These are phyloP conservation scores for Daldinia concentrica DNA, from an alignment of 495 filamentous ascomycete genomes.

Conservation along the genomic window DNA sequence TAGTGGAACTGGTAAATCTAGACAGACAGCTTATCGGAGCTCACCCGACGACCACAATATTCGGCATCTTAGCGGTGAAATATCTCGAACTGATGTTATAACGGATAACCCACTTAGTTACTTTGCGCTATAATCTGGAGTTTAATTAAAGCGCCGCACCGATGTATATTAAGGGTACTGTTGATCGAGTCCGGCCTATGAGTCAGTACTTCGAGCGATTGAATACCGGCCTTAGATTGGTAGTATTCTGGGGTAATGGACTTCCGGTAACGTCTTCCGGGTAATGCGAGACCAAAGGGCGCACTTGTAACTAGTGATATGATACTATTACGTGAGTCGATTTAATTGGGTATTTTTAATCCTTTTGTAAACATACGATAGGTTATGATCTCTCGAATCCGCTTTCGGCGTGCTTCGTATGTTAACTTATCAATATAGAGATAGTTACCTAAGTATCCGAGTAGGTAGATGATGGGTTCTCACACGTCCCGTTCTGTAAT, in stretches of 20 bases:
- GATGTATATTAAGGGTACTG: neutral
- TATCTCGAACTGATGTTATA: neutral
- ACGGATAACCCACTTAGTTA: neutral
- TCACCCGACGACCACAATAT: slow-evolving; percentile 74
- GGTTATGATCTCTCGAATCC: neutral
- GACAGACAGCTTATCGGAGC: slow-evolving; percentile 30
- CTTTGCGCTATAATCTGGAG: neutral
- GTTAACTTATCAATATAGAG: neutral
- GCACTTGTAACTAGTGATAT: neutral
- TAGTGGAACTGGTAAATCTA: slow-evolving; percentile 7
- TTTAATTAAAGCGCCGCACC: neutral
- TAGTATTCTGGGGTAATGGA: neutral
- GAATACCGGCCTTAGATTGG: neutral
- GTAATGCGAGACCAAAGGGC: neutral
- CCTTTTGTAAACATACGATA: slow-evolving; percentile 1
- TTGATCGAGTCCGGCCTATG: neutral
- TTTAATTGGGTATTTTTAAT: neutral
- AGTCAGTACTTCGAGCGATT: neutral
- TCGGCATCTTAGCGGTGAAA: slow-evolving; percentile 46
- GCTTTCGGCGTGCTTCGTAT: neutral
- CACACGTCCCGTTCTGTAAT: neutral
- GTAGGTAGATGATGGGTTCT: neutral
- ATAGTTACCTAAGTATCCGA: no score
- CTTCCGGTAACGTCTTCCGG: neutral
- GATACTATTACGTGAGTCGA: neutral